Evolutionary conservation across 2,329 filamentous ascomycete species (phyloP).

Genomic region (Cladosporium cucumerinum): DNA sequence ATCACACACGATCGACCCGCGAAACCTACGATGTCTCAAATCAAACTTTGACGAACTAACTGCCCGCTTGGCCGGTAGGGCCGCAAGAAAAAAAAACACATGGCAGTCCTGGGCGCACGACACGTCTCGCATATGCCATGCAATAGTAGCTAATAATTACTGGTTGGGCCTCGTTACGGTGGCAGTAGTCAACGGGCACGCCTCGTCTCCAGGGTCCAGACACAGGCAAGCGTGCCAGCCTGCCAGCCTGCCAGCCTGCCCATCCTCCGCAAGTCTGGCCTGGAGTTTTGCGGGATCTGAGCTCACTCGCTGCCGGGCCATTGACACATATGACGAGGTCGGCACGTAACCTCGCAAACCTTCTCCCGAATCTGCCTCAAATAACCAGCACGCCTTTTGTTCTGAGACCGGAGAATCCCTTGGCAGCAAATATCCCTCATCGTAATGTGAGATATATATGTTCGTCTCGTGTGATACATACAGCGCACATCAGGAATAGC

Average conservation of each 20-base stretch:
- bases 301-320: background rate
- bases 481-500: background rate
- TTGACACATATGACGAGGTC: constrained; percentile 15
- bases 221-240: background rate
- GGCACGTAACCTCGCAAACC: background rate
- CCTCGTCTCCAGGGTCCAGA: constrained; percentile 10
- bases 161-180: background rate
- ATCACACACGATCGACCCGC: background rate
- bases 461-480: background rate
- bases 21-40: constrained; percentile 1
- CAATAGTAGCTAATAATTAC: background rate
- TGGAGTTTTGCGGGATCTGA: constrained; percentile 14
- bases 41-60: background rate
- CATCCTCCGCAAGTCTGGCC: constrained; percentile 11
- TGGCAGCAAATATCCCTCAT: background rate
- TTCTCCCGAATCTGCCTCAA: constrained; percentile 4
- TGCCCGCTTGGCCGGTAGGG: background rate
- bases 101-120: constrained; percentile 5
- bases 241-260: background rate
- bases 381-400: background rate
- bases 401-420: background rate
- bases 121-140: background rate
- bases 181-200: background rate
- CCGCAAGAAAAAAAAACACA: background rate
- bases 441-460: background rate